Conservation (phyloP, 768 basidiomycete species). For the Trichaptum fuscoviolaceum region DNA sequence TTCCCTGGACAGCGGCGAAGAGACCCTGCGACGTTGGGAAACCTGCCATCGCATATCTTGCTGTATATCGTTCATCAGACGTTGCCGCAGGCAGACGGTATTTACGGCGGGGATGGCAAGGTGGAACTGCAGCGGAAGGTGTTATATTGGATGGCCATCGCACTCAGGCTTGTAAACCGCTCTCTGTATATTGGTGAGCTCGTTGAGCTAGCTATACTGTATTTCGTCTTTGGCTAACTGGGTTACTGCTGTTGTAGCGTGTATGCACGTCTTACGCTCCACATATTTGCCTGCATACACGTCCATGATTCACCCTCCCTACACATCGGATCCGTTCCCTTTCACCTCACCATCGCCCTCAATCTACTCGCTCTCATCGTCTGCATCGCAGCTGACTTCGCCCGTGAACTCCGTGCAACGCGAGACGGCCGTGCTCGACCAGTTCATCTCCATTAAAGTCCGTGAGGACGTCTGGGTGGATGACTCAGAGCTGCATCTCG, state of each 20-base stretch:
- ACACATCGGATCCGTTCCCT: constrained; percentile 78
- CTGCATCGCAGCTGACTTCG: constrained; percentile 17
- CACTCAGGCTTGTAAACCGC: constrained; percentile 60
- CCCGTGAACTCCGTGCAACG: constrained; percentile 50
- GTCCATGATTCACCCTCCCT: constrained; percentile 57
- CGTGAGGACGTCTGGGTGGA: constrained; percentile 75
- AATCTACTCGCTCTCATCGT: constrained; percentile 19
- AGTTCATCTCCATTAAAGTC: constrained; percentile 75
- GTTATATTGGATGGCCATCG: constrained; percentile 63
- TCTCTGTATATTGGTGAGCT: constrained; percentile 60
- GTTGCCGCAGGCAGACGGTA: constrained; percentile 41
- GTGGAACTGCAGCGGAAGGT: constrained; percentile 56
- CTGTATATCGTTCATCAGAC: constrained; percentile 63
- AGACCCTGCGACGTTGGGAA: constrained; percentile 20
- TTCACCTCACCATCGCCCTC: constrained; percentile 24
- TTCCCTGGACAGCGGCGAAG: constrained; percentile 20
- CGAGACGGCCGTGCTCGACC: constrained; percentile 71
- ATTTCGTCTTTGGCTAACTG: not conserved
- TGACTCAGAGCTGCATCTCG: constrained; percentile 69
- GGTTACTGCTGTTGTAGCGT: constrained; percentile 36
- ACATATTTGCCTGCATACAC: constrained; percentile 66
- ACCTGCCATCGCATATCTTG: constrained; percentile 57
- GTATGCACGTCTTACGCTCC: constrained; percentile 77
- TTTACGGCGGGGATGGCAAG: constrained; percentile 34
- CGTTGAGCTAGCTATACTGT: not conserved